Evolutionary conservation across 371 early-diverging fungal species (phyloP).

Genomic region (Lichtheimia ornata): DNA sequence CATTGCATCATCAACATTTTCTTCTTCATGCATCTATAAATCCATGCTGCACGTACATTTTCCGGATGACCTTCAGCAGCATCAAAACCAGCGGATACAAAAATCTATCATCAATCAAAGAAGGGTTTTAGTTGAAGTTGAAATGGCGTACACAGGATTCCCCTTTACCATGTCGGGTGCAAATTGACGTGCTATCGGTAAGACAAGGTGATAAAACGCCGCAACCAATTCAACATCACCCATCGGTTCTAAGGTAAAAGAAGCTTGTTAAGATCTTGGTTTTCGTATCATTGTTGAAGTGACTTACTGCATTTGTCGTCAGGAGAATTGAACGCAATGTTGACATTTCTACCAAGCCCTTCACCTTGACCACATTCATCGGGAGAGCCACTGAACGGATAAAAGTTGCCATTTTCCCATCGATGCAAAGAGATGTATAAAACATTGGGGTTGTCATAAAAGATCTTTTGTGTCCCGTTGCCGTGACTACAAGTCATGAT

Average conservation of each 20-base stretch:
- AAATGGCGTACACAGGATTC: neutral
- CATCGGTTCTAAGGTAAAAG: slow-evolving; percentile 44
- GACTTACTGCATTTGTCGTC: slow-evolving; percentile 56
- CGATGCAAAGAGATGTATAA: slow-evolving; percentile 70
- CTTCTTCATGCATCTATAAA: neutral
- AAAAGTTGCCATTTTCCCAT: slow-evolving; percentile 65
- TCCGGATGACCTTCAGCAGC: slow-evolving; percentile 69
- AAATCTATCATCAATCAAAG: slow-evolving; percentile 25
- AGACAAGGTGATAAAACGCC: slow-evolving; percentile 63
- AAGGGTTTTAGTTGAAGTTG: neutral
- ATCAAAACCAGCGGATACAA: slow-evolving; percentile 73
- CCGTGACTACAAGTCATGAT: slow-evolving; percentile 45
- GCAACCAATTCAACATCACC: slow-evolving; percentile 70
- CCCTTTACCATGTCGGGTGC: slow-evolving; percentile 58
- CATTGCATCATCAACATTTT: neutral
- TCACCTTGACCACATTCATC: slow-evolving; percentile 56
- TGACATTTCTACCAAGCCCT: slow-evolving; percentile 61
- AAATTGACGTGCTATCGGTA: slow-evolving; percentile 65
- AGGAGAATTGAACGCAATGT: slow-evolving; percentile 58
- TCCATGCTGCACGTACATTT: slow-evolving; percentile 40
- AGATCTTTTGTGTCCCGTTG: slow-evolving; percentile 69
- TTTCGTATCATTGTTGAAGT: neutral
- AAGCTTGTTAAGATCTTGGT: neutral
- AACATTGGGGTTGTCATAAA: slow-evolving; percentile 66
- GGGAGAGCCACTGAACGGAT: slow-evolving; percentile 62